Conservation (phyloP, 2,329 filamentous ascomycete species). For the Diplodia corticola region DNA sequence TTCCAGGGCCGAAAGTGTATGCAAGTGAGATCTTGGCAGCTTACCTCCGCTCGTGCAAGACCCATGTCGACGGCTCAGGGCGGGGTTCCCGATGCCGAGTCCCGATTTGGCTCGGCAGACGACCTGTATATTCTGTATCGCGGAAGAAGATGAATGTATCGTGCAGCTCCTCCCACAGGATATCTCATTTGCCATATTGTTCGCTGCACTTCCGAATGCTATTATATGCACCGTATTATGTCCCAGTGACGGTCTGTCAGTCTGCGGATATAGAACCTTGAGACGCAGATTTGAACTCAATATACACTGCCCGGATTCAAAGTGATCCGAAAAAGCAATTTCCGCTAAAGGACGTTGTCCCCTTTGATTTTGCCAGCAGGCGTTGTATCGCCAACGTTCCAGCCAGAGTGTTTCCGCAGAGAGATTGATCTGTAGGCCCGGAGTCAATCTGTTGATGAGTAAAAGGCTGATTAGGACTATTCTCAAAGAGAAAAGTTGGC, state of each 20-base stretch:
- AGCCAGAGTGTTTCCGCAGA: too few species aligned
- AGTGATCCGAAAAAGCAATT: too few species aligned
- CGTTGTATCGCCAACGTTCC: too few species aligned
- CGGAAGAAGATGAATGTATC: not conserved
- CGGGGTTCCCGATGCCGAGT: not conserved
- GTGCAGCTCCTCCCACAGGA: not conserved
- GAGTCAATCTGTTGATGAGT: not conserved
- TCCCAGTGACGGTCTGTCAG: not conserved
- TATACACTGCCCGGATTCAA: too few species aligned
- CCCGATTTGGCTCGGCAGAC: not conserved
- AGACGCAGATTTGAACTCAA: not conserved
- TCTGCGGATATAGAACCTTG: not conserved
- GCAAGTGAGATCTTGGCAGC: conserved; percentile 3
- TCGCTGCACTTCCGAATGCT: not conserved
- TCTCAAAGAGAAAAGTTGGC: not conserved
- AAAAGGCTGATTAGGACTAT: not conserved
- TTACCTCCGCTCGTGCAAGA: not conserved
- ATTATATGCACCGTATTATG: not conserved
- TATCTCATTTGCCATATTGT: not conserved
- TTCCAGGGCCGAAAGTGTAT: not conserved
- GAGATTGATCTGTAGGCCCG: not conserved
- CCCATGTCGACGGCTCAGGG: not conserved
- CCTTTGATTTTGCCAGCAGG: too few species aligned
- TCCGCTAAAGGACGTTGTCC: too few species aligned
- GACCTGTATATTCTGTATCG: not conserved